phyloP scores from a whole-genome alignment of 805 yeast species.

The Barnettozyma vustinii region DNA sequence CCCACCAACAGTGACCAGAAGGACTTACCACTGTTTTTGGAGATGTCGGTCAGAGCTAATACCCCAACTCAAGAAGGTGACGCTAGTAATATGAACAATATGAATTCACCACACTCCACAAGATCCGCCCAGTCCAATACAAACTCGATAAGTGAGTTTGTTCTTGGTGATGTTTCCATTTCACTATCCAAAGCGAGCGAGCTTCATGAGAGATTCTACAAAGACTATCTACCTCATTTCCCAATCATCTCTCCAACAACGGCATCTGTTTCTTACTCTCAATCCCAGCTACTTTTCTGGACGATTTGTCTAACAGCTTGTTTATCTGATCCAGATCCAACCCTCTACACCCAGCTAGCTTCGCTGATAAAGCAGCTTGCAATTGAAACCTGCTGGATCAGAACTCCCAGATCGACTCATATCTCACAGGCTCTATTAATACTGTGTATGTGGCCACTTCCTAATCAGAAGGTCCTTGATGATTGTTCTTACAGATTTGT shows the following conservation, averaged over 20 bases:
- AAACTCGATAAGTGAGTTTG: conserved; percentile 51
- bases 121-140: conserved; percentile 20
- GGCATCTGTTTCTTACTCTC: conserved; percentile 74
- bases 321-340: conserved; percentile 81
- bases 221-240: conserved; percentile 64
- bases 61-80: conserved; percentile 16
- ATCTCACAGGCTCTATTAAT: conserved; percentile 85
- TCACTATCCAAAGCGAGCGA: conserved; percentile 63
- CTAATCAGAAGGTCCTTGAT: conserved; percentile 86
- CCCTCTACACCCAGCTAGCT: conserved; percentile 68
- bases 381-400: conserved; percentile 86
- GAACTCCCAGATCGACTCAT: conserved; percentile 91
- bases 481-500: conserved; percentile 88
- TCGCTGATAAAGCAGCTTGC: conserved; percentile 80
- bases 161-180: conserved; percentile 69
- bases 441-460: conserved; percentile 88
- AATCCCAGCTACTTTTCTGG: conserved; percentile 86
- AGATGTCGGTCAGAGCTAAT: conserved; percentile 36
- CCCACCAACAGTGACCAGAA: conserved; percentile 32
- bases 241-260: conserved; percentile 71
- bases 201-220: conserved; percentile 64
- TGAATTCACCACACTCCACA: conserved; percentile 19
- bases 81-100: not conserved
- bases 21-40: conserved; percentile 38
- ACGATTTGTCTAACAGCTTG: conserved; percentile 84